These are phyloP conservation scores for Sugiyamaella valdiviana DNA, from an alignment of 805 yeast genomes.

Conservation along the genomic window DNA sequence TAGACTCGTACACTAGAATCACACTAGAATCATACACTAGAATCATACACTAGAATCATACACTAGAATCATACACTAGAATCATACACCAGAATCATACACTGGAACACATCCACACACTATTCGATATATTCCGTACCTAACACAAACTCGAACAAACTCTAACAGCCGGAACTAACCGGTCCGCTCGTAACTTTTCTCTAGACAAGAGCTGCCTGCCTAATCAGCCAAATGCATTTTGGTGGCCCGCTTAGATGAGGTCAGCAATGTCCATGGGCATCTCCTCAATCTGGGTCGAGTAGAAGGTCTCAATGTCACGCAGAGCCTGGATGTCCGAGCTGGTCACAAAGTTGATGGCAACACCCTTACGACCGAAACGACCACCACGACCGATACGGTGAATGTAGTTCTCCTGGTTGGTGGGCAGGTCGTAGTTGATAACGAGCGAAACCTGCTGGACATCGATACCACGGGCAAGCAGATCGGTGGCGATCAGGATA, in stretches of 20 bases:
- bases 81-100: no score
- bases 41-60: no score
- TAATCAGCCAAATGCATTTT: not conserved
- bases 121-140: not conserved
- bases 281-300: constrained; percentile 81
- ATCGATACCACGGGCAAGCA: constrained; percentile 97
- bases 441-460: constrained; percentile 97
- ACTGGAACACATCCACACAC: not conserved
- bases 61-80: no score
- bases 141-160: not conserved
- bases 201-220: not conserved
- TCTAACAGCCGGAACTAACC: not conserved
- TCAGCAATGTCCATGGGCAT: constrained; percentile 78
- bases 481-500: constrained; percentile 91
- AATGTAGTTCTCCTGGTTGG: constrained; percentile 88
- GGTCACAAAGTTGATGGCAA: constrained; percentile 90
- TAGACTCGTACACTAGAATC: no score
- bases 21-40: no score
- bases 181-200: not conserved
- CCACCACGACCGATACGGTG: constrained; percentile 99
- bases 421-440: constrained; percentile 90
- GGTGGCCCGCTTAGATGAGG: constrained; percentile 27
- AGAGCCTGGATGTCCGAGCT: constrained; percentile 66
- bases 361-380: constrained; percentile 94
- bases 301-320: constrained; percentile 80